phyloP scores from a whole-genome alignment of 2,329 filamentous ascomycete genomes.

The Colletotrichum salicis region DNA sequence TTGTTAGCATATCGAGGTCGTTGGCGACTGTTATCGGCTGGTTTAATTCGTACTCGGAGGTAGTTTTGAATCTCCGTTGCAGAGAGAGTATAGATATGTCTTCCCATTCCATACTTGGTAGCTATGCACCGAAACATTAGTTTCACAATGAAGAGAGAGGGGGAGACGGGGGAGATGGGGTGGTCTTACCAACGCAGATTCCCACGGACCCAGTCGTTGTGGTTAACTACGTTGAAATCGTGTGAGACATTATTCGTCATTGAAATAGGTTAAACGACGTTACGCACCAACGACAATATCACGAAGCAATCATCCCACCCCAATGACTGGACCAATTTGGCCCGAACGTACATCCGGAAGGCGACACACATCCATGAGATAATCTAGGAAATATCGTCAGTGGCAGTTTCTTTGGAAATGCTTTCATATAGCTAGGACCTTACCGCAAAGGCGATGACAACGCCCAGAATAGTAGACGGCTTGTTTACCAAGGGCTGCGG shows the following conservation, averaged over 20 bases:
- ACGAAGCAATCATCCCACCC: constrained; percentile 51
- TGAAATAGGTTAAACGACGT: constrained; percentile 15
- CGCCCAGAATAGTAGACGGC: constrained; percentile 41
- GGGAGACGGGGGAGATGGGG: too few relatives aligned
- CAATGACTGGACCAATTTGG: constrained; percentile 40
- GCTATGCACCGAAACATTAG: constrained; percentile 25
- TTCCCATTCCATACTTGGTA: constrained; percentile 41
- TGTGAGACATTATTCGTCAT: neutral
- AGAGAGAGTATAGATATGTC: constrained; percentile 37
- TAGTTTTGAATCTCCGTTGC: constrained; percentile 35
- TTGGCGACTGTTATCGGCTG: neutral
- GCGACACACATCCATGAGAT: constrained; percentile 44
- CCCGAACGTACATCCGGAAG: constrained; percentile 43
- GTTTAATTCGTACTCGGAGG: constrained; percentile 37
- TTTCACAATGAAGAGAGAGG: too few relatives aligned
- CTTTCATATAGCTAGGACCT: neutral
- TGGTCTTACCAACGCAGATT: constrained; percentile 22
- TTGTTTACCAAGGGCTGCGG: constrained; percentile 44
- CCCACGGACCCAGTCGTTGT: constrained; percentile 15
- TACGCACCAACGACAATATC: constrained; percentile 44
- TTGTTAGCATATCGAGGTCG: neutral
- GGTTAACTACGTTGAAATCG: neutral
- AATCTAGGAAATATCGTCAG: constrained; percentile 34
- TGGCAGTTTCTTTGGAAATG: neutral
- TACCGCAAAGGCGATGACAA: constrained; percentile 45